Evolutionary conservation across 2,329 filamentous ascomycete genomes (phyloP), one percentile per base, ranked within the genome.

Genomic region (Penicillium sp.): DNA sequence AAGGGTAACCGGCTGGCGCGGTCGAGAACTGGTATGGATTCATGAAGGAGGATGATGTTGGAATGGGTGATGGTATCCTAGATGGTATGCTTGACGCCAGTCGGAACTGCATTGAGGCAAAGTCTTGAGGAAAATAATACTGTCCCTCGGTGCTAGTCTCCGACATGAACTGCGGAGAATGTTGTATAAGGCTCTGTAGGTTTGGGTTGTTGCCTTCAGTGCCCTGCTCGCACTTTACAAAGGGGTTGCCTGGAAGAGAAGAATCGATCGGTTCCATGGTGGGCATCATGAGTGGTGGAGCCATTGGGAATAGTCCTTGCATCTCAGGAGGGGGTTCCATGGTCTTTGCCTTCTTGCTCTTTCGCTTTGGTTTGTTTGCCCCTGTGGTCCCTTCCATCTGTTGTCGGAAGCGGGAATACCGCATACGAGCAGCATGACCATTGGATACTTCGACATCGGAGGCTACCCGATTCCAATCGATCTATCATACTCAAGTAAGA

Each of bases 361-460:
- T 50, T 47, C 71, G 73, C 48, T 71, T 75, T 41, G 49, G 16
- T 59, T 63, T 58, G 63, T 27, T 60, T 13, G 57, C 60, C 4
- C 67, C 67, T 9, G 68, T 61, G 4, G 66, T 71, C 15, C 78
- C 78, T 58, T 84, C 81, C 74, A 82, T 81, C 46, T 82, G 79
- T 53, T 78, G 75, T 57, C 75, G 78, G 69, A 83, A 83, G 36
- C 82, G 79, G 23, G 78, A 81, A 66, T 79, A 84, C 29, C 82
- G 78, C 82, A 84, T 84, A 39, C 82, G 79, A 15, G 82, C 82
- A 4, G 82, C 82, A 63, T 84, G 82, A 38, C 81, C 82, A 52
- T 84, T 84, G 36, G 79, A 80, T 53, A 84, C 82, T 44, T 78
- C 78, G 13, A 81, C 70, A 46, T 81, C 71, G 3, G 68, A 69